Evolutionary conservation across 75 land plant species (phyloP).

Genomic region (Pinus albicaulis): DNA sequence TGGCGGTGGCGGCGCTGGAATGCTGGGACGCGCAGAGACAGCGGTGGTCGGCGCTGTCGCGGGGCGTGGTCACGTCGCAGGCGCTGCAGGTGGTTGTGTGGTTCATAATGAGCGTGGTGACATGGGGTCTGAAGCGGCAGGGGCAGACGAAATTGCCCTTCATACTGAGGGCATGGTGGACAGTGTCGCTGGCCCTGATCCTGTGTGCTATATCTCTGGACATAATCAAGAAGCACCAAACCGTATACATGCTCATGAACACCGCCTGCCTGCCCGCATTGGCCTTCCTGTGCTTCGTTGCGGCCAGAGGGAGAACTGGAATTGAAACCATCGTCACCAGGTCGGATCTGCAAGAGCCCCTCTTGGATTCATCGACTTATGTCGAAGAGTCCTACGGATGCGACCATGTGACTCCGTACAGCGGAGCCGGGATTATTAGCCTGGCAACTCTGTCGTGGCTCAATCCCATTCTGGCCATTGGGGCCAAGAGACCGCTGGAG

Average conservation of each 20-base stretch:
- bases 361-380: slow-evolving; percentile 35
- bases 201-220: slow-evolving; percentile 42
- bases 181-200: slow-evolving; percentile 40
- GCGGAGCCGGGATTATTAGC: slow-evolving; percentile 34
- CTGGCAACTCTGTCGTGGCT: slow-evolving; percentile 34
- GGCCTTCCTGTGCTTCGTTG: slow-evolving; percentile 51
- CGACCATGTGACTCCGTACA: slow-evolving; percentile 39
- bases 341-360: slow-evolving; percentile 46
- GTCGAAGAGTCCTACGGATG: slow-evolving; percentile 27
- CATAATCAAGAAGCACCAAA: slow-evolving; percentile 14
- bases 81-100: slow-evolving; percentile 46
- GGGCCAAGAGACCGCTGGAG: slow-evolving; percentile 30
- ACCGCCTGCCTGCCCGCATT: slow-evolving; percentile 40
- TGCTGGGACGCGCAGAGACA: slow-evolving; percentile 14
- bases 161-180: slow-evolving; percentile 62
- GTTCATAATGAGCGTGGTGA: slow-evolving; percentile 32
- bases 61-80: slow-evolving; percentile 32
- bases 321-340: slow-evolving; percentile 23
- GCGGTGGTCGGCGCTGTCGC: slow-evolving; percentile 11
- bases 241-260: slow-evolving; percentile 46
- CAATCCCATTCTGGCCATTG: slow-evolving; percentile 27
- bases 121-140: slow-evolving; percentile 38
- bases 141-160: slow-evolving; percentile 31
- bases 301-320: slow-evolving; percentile 44
- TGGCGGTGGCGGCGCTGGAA: slow-evolving; percentile 40